phyloP scores from a whole-genome alignment of 2,329 filamentous ascomycete species.

The Magnaporthiopsis rhizophila region DNA sequence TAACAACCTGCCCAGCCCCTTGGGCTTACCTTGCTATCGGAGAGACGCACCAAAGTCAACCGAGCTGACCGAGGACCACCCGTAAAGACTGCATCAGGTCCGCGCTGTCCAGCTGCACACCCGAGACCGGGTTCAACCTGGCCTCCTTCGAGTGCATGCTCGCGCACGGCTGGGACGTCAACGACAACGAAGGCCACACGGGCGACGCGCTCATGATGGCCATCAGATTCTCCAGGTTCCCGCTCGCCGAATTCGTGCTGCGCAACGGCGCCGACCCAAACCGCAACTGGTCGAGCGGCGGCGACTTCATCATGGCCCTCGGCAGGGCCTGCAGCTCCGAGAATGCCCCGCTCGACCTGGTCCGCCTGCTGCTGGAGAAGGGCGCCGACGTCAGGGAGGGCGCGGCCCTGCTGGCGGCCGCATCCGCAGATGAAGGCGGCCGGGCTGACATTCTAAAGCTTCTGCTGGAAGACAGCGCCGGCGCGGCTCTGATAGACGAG shows the following conservation, averaged over 20 bases:
- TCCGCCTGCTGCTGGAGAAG: not conserved
- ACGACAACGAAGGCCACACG: not conserved
- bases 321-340: not conserved
- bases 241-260: not conserved
- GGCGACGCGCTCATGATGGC: slow-evolving; percentile 1
- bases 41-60: not conserved
- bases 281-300: not conserved
- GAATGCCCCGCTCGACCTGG: not conserved
- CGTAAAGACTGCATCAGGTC: not conserved
- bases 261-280: not conserved
- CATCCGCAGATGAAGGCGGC: not conserved
- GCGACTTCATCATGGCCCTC: not conserved
- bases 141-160: slow-evolving; percentile 2
- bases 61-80: not conserved
- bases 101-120: not conserved
- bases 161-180: not conserved
- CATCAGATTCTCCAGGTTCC: not conserved
- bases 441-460: not conserved
- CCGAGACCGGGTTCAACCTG: not conserved
- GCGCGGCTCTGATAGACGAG: not conserved
- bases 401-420: slow-evolving; percentile 1
- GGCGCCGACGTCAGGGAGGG: not conserved
- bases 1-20: not conserved
- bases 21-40: not conserved
- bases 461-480: not conserved